A percentile compares a stretch with the other conserved stretches of the same genome.
These are phyloP conservation scores for Vaccinium vitisidaea DNA, from an alignment of 148 eudicot genomes.

Conservation along the genomic window DNA sequence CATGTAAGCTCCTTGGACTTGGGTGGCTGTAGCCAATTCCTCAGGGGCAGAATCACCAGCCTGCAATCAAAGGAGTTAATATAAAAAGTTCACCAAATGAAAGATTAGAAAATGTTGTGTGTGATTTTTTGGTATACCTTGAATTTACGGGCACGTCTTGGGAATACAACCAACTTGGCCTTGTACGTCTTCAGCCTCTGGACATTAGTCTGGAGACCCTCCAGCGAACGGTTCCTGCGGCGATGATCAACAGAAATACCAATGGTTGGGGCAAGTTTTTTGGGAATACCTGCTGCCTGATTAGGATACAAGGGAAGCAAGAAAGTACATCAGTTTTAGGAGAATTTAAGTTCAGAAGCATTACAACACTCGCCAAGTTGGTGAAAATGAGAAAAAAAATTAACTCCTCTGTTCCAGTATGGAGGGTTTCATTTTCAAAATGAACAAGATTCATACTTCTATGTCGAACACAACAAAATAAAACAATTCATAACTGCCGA, in stretches of 20 bases:
- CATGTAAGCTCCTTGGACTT: slow-evolving; percentile 45
- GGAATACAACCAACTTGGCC: slow-evolving; percentile 86
- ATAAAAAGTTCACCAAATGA: not conserved
- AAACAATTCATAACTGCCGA: not conserved
- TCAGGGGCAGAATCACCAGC: slow-evolving; percentile 58
- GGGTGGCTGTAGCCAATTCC: slow-evolving; percentile 67
- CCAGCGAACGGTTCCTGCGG: slow-evolving; percentile 66
- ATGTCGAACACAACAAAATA: not conserved
- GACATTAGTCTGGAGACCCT: slow-evolving; percentile 62
- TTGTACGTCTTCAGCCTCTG: slow-evolving; percentile 78
- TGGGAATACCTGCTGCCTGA: slow-evolving; percentile 72
- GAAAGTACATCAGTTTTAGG: not conserved
- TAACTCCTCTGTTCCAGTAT: not conserved
- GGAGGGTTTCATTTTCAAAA: not conserved
- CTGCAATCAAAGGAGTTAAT: slow-evolving; percentile 18
- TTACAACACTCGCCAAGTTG: not conserved
- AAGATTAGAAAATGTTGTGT: not conserved
- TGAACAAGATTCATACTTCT: not conserved
- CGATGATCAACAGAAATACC: slow-evolving; percentile 81
- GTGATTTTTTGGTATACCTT: not conserved
- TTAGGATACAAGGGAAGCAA: not conserved
- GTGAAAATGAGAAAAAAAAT: not conserved
- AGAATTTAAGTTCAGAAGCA: not conserved
- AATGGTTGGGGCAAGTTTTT: slow-evolving; percentile 71
- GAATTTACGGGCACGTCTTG: slow-evolving; percentile 48